Evolutionary conservation across 2,329 filamentous ascomycete species (phyloP), one percentile per base, ranked within the genome.

Genomic region (Coniochaeta ligniaria): DNA sequence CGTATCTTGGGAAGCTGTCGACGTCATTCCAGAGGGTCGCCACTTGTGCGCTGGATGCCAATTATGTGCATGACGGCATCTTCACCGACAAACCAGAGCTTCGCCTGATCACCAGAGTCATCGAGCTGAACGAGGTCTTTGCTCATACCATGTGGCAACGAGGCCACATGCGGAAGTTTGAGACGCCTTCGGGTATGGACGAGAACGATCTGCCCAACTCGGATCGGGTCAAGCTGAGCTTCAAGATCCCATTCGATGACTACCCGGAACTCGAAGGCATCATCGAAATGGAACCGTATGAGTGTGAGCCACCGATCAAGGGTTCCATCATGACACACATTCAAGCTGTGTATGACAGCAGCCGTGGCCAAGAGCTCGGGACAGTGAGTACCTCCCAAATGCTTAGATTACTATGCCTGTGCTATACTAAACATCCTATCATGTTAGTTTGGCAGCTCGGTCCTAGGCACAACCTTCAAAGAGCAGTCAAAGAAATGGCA

Each of bases 401-500:
- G 3, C 35, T 38, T 3, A 3, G 35, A 38, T 7, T 3, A 16
- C 35, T 9, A 38, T 14, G 11, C 35, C 9, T 38, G 11, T 38
- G 35, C 54, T n/a, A 26, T 45, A 24, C 12, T 41, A 41, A 14
- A 4, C 12, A 41, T 41, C 5, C 6, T 41, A 24, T 31, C 26
- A 9, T 17, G 6, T 35, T 11, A 74, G 75, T 78, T 78, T 41
- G 68, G 71, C 12, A 69, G 72, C 0, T 64, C 70, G 0, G 62
- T 85, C 16, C 66, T 86, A 0, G 69, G 75, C 0, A 72, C 67
- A 0, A 71, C 75, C 0, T 85, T 88, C 69, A 76, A 77, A 31
- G 76, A 79, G 36, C 84, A 88, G 60, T 78, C 83, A 0, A 63
- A 66, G 14, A 84, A 82, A 17, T 88, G 85, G 85, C 65, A 73